Evolutionary conservation across 2,329 filamentous ascomycete genomes (phyloP), one percentile per base, ranked within the genome.

Genomic region (Ceratocystis cacaofunesta): DNA sequence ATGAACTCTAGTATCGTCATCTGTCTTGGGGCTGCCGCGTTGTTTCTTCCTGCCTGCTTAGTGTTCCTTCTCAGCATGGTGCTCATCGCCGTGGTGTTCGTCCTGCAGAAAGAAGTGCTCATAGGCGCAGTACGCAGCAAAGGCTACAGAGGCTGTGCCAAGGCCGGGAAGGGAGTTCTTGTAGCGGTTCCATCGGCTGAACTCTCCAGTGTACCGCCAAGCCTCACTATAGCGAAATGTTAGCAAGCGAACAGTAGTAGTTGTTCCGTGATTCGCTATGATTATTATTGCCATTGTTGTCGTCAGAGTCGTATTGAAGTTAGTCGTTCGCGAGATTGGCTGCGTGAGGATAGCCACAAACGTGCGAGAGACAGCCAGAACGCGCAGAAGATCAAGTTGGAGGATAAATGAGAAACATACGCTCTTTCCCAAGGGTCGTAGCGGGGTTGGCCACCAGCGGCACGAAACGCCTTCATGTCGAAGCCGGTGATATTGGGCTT

Each of bases 151-250:
- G 41, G 91, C 94, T 71, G 92, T 95, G 69, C 94, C 94, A 71
- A 99, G 82, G 68, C 94, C 94, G 46, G 94, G 94, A 74, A 99
- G 90, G 69, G 85, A 80, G 72, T 83, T 80, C 79, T 87, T 91
- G 80, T 96, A 94, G 71, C 94, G 88, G 79, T 96, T 95, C 78
- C 81, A 88, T 71, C 92, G 85, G 70, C 86, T 87, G 80, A 96
- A 97, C 65, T 84, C 86, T 69, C 92, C 94, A 44, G 83, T 86
- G 80, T 96, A 96, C 77, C 94, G 84, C 94, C 94, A 99, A 74
- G 89, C 83, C 80, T 99, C 94, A 74, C 94, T 99, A 75, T 69
- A 44, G 28, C 4, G 17, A 22, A 58, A 8, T 25, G 55, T 58
- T 58, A 58, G 55, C 55, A 58, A 32, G 55, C 25, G 5, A 17